phyloP scores from a whole-genome alignment of 257 asterid species.

The Anisodus tanguticus region DNA sequence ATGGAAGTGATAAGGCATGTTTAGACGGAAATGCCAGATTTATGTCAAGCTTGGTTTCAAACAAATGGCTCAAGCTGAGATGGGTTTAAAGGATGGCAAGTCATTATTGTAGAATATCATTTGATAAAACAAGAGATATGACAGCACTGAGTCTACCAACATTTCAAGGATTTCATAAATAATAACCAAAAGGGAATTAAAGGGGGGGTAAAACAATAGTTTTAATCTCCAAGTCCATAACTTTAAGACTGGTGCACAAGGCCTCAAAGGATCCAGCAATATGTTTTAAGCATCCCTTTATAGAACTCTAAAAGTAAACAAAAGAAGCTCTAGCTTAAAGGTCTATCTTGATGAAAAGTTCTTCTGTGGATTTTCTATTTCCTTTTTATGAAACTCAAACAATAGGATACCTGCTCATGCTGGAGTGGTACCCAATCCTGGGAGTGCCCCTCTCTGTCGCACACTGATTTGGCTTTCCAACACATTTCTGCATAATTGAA shows the following conservation, averaged over 20 bases:
- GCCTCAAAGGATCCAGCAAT: background rate
- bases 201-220: background rate
- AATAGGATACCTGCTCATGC: constrained; percentile 52
- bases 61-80: constrained; percentile 15
- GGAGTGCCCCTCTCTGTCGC: constrained; percentile 48
- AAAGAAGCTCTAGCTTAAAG: background rate
- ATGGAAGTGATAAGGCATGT: background rate
- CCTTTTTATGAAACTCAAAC: constrained; percentile 12
- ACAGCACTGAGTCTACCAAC: constrained; percentile 8
- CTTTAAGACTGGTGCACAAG: background rate
- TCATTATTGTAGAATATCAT: background rate
- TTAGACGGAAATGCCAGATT: background rate
- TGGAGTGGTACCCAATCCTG: constrained; percentile 46
- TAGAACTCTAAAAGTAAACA: background rate
- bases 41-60: background rate
- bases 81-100: background rate
- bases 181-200: constrained; percentile 19
- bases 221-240: background rate
- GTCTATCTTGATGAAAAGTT: background rate
- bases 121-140: constrained; percentile 12
- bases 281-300: background rate
- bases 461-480: constrained; percentile 63
- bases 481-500: constrained; percentile 44
- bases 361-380: background rate
- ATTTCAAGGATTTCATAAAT: background rate